These are phyloP conservation scores for Mrakiaceae sp. DNA, from an alignment of 1,284 basidiomycete species.

Conservation along the genomic window DNA sequence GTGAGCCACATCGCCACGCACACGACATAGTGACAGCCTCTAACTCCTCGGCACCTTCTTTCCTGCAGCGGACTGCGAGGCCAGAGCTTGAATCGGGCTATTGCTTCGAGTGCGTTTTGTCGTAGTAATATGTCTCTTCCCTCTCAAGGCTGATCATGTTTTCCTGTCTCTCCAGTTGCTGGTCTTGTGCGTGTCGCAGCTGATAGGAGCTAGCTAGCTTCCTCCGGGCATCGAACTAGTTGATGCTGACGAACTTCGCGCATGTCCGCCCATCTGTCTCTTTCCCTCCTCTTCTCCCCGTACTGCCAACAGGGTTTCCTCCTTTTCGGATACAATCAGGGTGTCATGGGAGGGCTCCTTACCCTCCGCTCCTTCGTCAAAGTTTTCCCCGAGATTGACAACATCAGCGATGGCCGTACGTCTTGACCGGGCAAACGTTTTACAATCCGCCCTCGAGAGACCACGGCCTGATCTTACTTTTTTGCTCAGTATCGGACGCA, in stretches of 20 bases:
- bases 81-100: neutral
- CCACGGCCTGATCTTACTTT: neutral
- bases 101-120: neutral
- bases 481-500: conserved; percentile 16
- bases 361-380: conserved; percentile 25
- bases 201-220: neutral
- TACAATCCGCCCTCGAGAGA: too few species aligned
- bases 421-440: neutral
- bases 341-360: conserved; percentile 33
- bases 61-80: conserved; percentile 5
- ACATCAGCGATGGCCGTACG: conserved; percentile 20
- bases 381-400: conserved; percentile 24
- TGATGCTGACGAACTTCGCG: too few species aligned
- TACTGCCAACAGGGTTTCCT: neutral
- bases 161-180: neutral
- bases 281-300: too few species aligned
- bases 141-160: too few species aligned
- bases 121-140: too few species aligned
- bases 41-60: neutral
- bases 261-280: too few species aligned
- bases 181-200: neutral
- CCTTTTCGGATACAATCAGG: conserved; percentile 26
- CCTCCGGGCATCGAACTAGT: too few species aligned
- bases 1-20: neutral
- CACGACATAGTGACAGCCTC: neutral